These are phyloP conservation scores for Fonsecaea pugnacius DNA, from an alignment of 2,329 filamentous ascomycete species.

Conservation along the genomic window DNA sequence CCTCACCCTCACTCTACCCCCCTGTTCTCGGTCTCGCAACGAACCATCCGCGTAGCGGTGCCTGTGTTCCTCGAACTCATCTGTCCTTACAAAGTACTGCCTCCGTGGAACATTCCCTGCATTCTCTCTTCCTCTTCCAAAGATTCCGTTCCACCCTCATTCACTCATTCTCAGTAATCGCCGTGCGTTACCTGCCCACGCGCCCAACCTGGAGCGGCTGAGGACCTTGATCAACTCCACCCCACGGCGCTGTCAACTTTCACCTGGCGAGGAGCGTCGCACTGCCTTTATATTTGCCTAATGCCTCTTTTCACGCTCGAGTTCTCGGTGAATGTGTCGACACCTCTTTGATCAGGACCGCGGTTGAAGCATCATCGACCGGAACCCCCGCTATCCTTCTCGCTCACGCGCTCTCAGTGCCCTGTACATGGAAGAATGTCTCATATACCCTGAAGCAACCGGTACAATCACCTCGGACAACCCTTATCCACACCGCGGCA, in stretches of 20 bases:
- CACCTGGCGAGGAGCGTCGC: neutral
- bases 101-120: neutral
- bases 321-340: neutral
- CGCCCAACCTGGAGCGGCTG: conserved; percentile 4
- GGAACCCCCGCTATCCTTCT: neutral
- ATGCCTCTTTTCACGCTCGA: neutral
- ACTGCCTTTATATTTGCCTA: neutral
- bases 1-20: neutral
- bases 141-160: neutral
- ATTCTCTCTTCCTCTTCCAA: neutral
- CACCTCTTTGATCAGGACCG: neutral
- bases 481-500: neutral
- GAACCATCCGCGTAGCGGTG: neutral
- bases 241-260: neutral
- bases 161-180: neutral
- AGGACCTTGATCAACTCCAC: conserved; percentile 1
- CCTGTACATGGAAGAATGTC: neutral
- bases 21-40: neutral
- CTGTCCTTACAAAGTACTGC: neutral
- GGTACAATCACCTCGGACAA: neutral
- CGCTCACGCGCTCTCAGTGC: neutral
- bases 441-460: conserved; percentile 4
- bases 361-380: neutral
- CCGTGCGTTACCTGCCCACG: neutral
- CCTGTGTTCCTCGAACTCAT: neutral